A percentile compares a stretch with the other conserved stretches of the same genome.
These are phyloP conservation scores for Suillus tomentosus DNA, from an alignment of 768 basidiomycete genomes.

Conservation along the genomic window DNA sequence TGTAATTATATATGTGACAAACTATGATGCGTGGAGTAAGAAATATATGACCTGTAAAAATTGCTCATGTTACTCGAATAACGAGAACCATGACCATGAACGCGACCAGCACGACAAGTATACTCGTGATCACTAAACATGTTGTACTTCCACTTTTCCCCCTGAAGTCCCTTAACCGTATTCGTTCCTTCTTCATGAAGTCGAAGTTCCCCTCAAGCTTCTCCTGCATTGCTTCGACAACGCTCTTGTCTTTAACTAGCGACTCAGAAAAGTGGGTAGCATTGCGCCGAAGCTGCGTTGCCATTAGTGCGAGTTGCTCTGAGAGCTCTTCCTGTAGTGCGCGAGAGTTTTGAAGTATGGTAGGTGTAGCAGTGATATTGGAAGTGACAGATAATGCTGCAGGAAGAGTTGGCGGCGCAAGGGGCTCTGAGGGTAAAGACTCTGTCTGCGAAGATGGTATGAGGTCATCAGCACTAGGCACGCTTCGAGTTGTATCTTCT, in stretches of 20 bases:
- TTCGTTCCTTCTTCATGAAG: slow-evolving; percentile 65
- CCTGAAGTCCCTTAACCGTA: slow-evolving; percentile 59
- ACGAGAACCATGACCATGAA: slow-evolving; percentile 74
- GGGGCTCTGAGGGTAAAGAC: slow-evolving; percentile 8
- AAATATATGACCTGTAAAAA: neutral
- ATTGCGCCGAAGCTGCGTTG: slow-evolving; percentile 82
- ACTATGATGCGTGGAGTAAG: slow-evolving; percentile 10
- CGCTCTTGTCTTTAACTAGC: slow-evolving; percentile 71
- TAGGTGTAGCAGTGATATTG: slow-evolving; percentile 36
- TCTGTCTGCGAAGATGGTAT: slow-evolving; percentile 40
- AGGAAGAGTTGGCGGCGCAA: slow-evolving; percentile 21
- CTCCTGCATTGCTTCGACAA: slow-evolving; percentile 65
- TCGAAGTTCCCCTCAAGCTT: slow-evolving; percentile 77
- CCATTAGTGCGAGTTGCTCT: slow-evolving; percentile 80
- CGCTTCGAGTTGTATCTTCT: slow-evolving; percentile 18
- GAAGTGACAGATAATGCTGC: slow-evolving; percentile 35
- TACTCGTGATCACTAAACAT: slow-evolving; percentile 63
- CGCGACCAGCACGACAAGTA: slow-evolving; percentile 65
- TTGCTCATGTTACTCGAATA: slow-evolving; percentile 59
- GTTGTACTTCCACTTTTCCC: slow-evolving; percentile 72
- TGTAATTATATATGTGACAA: neutral
- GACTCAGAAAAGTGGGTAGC: slow-evolving; percentile 75
- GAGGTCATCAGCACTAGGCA: slow-evolving; percentile 30
- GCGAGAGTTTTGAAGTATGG: slow-evolving; percentile 55
- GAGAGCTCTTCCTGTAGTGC: slow-evolving; percentile 75